phyloP scores from a whole-genome alignment of 1,284 basidiomycete species.

The Papiliotrema terrestris region DNA sequence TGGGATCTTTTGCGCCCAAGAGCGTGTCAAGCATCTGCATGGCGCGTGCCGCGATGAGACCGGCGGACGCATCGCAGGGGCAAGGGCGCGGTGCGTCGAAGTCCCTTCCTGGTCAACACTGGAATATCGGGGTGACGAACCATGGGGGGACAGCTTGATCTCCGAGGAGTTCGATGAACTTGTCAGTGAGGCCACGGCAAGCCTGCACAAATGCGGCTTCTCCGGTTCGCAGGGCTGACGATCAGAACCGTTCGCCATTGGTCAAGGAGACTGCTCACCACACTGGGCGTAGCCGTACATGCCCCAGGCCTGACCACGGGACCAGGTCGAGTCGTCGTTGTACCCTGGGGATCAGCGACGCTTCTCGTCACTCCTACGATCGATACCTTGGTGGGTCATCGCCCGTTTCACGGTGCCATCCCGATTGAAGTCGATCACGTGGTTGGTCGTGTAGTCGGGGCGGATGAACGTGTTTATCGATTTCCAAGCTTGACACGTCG shows the following conservation, averaged over 20 bases:
- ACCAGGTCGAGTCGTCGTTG: constrained; percentile 34
- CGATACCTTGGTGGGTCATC: constrained; percentile 31
- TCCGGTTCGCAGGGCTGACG: constrained; percentile 32
- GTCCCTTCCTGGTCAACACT: constrained; percentile 23
- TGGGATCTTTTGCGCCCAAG: too few species aligned
- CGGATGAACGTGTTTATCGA: constrained; percentile 28
- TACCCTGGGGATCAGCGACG: constrained; percentile 20
- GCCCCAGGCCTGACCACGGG: constrained; percentile 40
- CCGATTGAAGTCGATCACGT: constrained; percentile 36
- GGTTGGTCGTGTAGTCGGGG: constrained; percentile 33
- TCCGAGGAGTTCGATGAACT: constrained; percentile 19
- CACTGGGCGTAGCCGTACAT: constrained; percentile 42
- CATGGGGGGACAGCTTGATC: too few species aligned
- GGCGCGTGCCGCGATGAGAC: constrained; percentile 28
- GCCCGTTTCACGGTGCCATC: constrained; percentile 5
- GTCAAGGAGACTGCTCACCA: too few species aligned
- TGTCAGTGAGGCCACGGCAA: constrained; percentile 27
- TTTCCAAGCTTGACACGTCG: constrained; percentile 34
- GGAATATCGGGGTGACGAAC: too few species aligned
- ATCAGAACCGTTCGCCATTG: too few species aligned
- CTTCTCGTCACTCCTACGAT: background rate
- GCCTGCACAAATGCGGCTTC: constrained; percentile 32
- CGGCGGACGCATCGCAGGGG: constrained; percentile 40
- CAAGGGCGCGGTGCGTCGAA: constrained; percentile 36
- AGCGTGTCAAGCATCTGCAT: constrained; percentile 32